phyloP scores from a whole-genome alignment of 352 stramenopile genomes.

The Phytophthora capsici region DNA sequence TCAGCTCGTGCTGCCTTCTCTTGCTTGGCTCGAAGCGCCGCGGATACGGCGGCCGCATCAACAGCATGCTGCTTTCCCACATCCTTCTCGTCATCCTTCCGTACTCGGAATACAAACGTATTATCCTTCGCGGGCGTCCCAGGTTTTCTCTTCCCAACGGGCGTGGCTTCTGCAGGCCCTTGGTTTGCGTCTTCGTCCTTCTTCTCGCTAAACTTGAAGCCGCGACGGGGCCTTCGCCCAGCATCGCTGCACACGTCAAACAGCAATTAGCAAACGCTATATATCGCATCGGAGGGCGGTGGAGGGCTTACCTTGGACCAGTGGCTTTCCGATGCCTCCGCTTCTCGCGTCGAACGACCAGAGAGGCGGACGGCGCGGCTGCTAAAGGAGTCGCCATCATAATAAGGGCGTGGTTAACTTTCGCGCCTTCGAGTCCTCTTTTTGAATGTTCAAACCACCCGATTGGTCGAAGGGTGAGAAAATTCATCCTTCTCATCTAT shows the following conservation, averaged over 20 bases:
- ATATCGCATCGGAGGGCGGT: neutral
- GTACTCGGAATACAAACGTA: conserved; percentile 65
- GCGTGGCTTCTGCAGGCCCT: conserved; percentile 33
- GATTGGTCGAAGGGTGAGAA: conserved; percentile 26
- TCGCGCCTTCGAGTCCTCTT: conserved; percentile 24
- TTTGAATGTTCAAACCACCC: conserved; percentile 40
- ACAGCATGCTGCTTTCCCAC: conserved; percentile 31
- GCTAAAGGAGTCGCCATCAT: conserved; percentile 45
- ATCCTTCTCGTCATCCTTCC: conserved; percentile 44
- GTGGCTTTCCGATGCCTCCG: conserved; percentile 47
- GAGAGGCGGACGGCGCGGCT: conserved; percentile 43
- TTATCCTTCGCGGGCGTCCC: conserved; percentile 29
- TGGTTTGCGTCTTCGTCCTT: conserved; percentile 29
- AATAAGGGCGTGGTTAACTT: conserved; percentile 14
- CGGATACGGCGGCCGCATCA: conserved; percentile 51
- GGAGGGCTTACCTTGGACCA: conserved; percentile 36
- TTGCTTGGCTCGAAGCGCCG: conserved; percentile 54
- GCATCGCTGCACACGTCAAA: conserved; percentile 19
- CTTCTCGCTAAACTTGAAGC: conserved; percentile 66
- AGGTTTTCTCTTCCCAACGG: conserved; percentile 29
- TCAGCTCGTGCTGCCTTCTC: conserved; percentile 54
- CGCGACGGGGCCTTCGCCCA: conserved; percentile 40
- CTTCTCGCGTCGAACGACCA: conserved; percentile 70
- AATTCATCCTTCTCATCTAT: conserved; percentile 9
- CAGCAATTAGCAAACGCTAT: neutral